Conservation (phyloP, 2,329 filamentous ascomycete genomes). For the Diaporthe eres region DNA sequence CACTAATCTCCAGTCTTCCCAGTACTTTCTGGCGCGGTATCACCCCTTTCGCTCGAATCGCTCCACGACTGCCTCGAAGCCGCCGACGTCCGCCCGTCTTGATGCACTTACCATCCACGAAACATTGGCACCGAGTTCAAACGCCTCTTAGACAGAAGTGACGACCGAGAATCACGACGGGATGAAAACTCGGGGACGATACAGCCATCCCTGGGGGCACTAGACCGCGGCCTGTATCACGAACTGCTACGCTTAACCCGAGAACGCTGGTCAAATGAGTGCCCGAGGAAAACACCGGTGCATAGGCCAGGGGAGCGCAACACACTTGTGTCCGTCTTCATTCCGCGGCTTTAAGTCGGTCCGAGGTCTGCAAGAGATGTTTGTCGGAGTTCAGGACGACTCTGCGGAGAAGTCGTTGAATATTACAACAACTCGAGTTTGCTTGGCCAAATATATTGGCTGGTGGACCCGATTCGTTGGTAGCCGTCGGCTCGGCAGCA, state of each 20-base stretch:
- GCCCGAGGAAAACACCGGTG: neutral
- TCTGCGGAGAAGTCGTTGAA: neutral
- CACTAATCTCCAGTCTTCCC: neutral
- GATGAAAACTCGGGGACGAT: neutral
- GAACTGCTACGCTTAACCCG: neutral
- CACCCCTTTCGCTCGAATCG: neutral
- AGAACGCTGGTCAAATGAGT: neutral
- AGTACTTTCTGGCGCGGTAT: neutral
- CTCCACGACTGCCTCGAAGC: neutral
- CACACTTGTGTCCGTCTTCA: neutral
- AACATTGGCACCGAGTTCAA: neutral
- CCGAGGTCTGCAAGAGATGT: neutral
- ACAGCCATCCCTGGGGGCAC: neutral
- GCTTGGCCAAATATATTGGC: neutral
- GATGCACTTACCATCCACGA: neutral
- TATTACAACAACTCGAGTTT: neutral
- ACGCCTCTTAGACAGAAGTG: neutral
- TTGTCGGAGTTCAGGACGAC: neutral
- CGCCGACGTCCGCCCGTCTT: neutral
- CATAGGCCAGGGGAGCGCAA: neutral
- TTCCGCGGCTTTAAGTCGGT: neutral
- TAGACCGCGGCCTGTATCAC: neutral
- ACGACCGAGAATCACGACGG: neutral
- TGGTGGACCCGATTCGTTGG: neutral
- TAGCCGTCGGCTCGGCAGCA: conserved; percentile 18